Base-by-base conservation (phyloP, 805 yeast species). In the Hanseniaspora taiwanica region DNA sequence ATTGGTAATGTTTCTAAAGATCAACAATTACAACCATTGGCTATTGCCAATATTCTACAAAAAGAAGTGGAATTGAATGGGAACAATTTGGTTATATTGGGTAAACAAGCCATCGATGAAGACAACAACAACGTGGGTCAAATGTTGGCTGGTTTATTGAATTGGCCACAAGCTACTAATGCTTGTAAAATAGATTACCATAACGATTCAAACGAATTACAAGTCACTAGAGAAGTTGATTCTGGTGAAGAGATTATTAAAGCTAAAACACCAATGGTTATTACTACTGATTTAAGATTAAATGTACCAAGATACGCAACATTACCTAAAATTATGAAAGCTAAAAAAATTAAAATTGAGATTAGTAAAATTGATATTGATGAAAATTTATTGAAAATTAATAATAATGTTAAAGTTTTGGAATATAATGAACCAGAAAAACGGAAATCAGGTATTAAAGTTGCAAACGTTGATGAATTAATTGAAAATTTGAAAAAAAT, bases 161-260 rank as follows among this genome's bases (percentile, higher is more conserved):
- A 78, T 54, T 89, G 97, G 97, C 93, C 96, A 16, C 96, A 87
- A 55, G 96, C 95, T 25, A 89, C 96, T 25, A 83, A 85, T 55
- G 96, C 96, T 6, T 80, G 91, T 36, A 81, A 83, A 58, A 89
- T 89, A 27, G 80, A 70, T 34, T 58, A 85, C 17, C 60, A 65
- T 31, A 72, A 68, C 16, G 76, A 71, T 38, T 65, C 66, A 39
- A 65, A 59, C 18, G 49, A 58, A 36, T 72, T 81, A 17, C 71
- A 72, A 24, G 93, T 91, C 21, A 81, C 89, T 35, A 73, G 96
- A 55, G 98, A 91, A 65, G 76, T 89, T 37, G 99, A 91, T 58
- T 96, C 96, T 40, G 98, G 98, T 54, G 77, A 81, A 38, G 94
- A 85, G 58, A 76, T 83, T 12, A 67, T 91, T 43, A 68, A 71